phyloP scores from a whole-genome alignment of 345 rosid genomes.

The Salix udensis region DNA sequence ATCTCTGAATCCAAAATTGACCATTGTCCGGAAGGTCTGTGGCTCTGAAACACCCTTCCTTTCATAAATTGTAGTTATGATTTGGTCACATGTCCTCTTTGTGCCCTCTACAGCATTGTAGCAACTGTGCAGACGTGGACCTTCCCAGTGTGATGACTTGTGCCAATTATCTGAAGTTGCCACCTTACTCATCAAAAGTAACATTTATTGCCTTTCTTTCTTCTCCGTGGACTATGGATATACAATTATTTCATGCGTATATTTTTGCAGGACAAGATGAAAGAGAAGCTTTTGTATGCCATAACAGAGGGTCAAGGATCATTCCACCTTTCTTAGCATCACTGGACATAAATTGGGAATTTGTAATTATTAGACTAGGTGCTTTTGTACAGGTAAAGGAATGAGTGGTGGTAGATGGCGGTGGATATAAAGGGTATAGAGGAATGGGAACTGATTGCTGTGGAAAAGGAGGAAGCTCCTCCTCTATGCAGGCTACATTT shows the following conservation, averaged over 20 bases:
- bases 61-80: not conserved
- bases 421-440: not conserved
- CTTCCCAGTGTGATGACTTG: slow-evolving; percentile 98
- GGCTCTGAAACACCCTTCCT: not conserved
- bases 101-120: slow-evolving; percentile 52
- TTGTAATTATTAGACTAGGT: slow-evolving; percentile 47
- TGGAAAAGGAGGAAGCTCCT: slow-evolving; percentile 30
- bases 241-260: not conserved
- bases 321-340: slow-evolving; percentile 81
- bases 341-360: slow-evolving; percentile 28
- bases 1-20: slow-evolving; percentile 79
- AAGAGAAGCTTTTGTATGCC: slow-evolving; percentile 79
- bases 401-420: slow-evolving; percentile 1
- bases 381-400: slow-evolving; percentile 6
- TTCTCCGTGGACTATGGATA: too few species aligned
- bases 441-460: slow-evolving; percentile 23
- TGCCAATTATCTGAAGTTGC: slow-evolving; percentile 93
- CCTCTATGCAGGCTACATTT: not conserved
- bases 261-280: slow-evolving; percentile 77
- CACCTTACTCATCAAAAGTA: slow-evolving; percentile 89
- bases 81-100: not conserved
- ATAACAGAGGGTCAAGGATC: slow-evolving; percentile 97
- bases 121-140: slow-evolving; percentile 64
- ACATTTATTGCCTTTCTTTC: slow-evolving; percentile 2
- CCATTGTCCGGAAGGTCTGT: slow-evolving; percentile 85